phyloP scores from a whole-genome alignment of 352 stramenopile species.

The Phytophthora vignae region DNA sequence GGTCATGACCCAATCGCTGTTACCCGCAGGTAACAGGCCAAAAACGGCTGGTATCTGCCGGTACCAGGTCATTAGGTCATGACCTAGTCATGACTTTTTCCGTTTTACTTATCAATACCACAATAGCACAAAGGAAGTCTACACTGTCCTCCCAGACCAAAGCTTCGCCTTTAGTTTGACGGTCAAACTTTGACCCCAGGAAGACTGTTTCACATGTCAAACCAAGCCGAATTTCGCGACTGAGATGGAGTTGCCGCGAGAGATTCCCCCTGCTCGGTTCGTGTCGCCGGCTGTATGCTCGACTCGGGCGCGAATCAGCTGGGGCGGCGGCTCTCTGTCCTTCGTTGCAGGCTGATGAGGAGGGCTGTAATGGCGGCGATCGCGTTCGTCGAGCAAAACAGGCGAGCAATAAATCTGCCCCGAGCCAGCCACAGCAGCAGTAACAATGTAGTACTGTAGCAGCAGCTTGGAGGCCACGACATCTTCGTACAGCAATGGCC shows the following conservation, averaged over 20 bases:
- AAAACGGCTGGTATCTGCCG: too few species aligned
- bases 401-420: not conserved
- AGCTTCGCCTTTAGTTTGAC: too few species aligned
- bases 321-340: slow-evolving; percentile 1
- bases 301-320: not conserved
- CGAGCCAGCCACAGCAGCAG: not conserved
- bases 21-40: too few species aligned
- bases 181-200: too few species aligned
- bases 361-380: slow-evolving; percentile 11
- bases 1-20: too few species aligned
- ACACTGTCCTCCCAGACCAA: too few species aligned
- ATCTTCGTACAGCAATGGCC: not conserved
- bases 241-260: not conserved
- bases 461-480: not conserved
- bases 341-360: slow-evolving; percentile 2
- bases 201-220: too few species aligned
- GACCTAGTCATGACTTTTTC: too few species aligned
- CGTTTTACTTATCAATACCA: too few species aligned
- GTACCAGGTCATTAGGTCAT: too few species aligned
- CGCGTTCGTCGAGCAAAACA: not conserved
- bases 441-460: not conserved
- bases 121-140: too few species aligned
- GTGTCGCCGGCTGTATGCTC: slow-evolving; percentile 3
- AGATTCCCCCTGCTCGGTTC: slow-evolving; percentile 7
- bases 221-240: not conserved